Conservation (phyloP, 2,329 filamentous ascomycete species). For the Hawksworthiomyces lignivorus region DNA sequence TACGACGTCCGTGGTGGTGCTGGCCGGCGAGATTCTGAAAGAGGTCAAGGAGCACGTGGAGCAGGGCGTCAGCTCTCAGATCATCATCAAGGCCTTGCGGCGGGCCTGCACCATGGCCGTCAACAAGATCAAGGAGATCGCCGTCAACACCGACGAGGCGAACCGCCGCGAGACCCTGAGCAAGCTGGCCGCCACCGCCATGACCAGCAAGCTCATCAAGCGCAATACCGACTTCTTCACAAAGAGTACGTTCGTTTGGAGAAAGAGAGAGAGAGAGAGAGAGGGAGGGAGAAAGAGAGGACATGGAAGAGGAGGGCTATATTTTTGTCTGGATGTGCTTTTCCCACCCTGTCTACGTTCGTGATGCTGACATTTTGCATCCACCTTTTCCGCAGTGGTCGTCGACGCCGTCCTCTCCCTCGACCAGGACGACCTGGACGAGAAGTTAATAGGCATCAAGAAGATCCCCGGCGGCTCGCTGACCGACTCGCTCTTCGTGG, state of each 20-base stretch:
- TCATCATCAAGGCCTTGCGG: constrained; percentile 92
- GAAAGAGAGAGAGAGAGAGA: too few species aligned
- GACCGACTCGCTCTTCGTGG: constrained; percentile 92
- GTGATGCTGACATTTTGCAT: too few species aligned
- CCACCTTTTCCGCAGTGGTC: constrained; percentile 56
- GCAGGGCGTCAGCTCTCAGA: constrained; percentile 93
- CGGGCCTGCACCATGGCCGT: constrained; percentile 84
- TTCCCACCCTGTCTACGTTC: too few species aligned
- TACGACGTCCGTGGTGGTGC: constrained; percentile 92
- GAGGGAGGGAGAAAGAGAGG: too few species aligned
- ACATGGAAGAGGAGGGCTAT: too few species aligned
- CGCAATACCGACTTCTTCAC: constrained; percentile 95
- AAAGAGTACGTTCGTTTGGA: constrained; percentile 58
- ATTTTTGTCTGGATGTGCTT: constrained; percentile 6
- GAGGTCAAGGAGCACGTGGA: constrained; percentile 95
- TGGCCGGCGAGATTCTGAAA: constrained; percentile 96
- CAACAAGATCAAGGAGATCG: constrained; percentile 98
- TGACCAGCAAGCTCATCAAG: constrained; percentile 99
- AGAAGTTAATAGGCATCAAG: constrained; percentile 96
- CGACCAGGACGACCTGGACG: constrained; percentile 94
- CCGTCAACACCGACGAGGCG: constrained; percentile 72
- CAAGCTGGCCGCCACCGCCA: constrained; percentile 89
- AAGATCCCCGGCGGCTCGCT: constrained; percentile 95
- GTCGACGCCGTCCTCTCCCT: constrained; percentile 93
- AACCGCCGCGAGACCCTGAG: constrained; percentile 80